Conservation (phyloP, 176 grass and related monocot species). For the Oryza australiensis region DNA sequence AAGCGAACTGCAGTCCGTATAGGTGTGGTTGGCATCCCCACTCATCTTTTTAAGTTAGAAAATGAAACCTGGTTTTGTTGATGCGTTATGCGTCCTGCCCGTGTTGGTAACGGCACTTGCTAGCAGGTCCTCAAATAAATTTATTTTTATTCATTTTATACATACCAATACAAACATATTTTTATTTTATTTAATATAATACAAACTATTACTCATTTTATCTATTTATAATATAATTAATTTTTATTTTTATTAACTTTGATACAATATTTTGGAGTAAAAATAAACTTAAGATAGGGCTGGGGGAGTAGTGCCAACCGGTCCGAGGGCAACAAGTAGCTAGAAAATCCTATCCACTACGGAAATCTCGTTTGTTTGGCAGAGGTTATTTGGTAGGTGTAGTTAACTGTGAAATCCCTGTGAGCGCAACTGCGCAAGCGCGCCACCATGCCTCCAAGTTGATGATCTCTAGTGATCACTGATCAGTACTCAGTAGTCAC, state of each 20-base stretch:
- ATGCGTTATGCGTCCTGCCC: background rate
- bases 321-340: background rate
- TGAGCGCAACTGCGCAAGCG: background rate
- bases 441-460: background rate
- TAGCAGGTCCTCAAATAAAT: no score
- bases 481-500: no score
- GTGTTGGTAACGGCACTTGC: background rate
- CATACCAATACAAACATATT: no score
- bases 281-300: no score
- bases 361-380: background rate
- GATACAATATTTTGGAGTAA: no score
- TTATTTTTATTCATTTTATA: no score
- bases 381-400: background rate
- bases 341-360: background rate
- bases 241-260: no score
- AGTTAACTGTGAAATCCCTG: background rate
- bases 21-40: no score
- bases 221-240: no score
- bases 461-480: background rate
- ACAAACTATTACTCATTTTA: no score
- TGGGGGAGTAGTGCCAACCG: no score
- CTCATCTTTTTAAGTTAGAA: background rate
- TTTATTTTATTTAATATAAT: no score
- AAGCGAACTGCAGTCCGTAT: background rate
- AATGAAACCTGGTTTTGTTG: background rate